phyloP scores from a whole-genome alignment of 2,329 filamentous ascomycete genomes.

The Colletotrichum siamense region DNA sequence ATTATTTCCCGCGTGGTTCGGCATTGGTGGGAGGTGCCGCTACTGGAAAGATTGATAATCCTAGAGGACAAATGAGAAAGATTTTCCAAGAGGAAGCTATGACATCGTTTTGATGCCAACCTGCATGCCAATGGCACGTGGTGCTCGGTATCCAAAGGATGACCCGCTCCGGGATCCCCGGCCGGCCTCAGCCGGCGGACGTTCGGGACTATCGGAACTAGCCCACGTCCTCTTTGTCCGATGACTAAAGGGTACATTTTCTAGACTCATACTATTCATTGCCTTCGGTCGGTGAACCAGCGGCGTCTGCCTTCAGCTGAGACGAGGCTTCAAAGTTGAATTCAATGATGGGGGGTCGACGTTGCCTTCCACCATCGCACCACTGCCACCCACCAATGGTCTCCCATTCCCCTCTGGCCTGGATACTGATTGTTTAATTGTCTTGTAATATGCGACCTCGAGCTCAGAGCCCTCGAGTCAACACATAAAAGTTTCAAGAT shows the following conservation, averaged over 20 bases:
- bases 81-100: neutral
- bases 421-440: neutral
- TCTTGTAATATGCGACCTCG: neutral
- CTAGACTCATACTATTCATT: neutral
- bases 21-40: neutral
- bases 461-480: neutral
- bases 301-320: neutral
- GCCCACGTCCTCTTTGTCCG: neutral
- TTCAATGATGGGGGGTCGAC: neutral
- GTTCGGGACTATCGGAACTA: neutral
- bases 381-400: no score
- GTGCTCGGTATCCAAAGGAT: neutral
- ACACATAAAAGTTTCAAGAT: neutral
- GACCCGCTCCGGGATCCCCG: constrained; percentile 7
- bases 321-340: neutral
- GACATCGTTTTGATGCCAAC: neutral
- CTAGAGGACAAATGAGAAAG: neutral
- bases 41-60: neutral
- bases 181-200: neutral
- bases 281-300: neutral
- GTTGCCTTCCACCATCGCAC: neutral
- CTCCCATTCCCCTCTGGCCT: no score
- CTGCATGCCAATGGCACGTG: neutral
- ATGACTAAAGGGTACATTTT: neutral
- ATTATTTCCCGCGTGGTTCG: neutral